phyloP scores from a whole-genome alignment of 2,329 filamentous ascomycete genomes.

The Berkeleyomyces rouxiae region DNA sequence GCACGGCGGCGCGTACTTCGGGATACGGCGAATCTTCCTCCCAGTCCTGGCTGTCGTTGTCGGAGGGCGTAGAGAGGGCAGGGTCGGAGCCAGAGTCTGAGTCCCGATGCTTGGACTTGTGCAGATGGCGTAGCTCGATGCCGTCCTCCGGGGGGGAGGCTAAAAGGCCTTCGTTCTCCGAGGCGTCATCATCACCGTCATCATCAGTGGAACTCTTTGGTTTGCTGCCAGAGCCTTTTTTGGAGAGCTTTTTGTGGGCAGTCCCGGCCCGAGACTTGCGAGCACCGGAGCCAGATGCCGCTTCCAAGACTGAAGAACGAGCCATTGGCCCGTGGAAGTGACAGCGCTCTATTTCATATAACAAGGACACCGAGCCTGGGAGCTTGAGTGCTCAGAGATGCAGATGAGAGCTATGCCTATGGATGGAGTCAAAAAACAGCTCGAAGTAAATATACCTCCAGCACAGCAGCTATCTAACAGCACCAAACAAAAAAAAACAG shows the following conservation, averaged over 20 bases:
- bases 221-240: not conserved
- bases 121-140: slow-evolving; percentile 14
- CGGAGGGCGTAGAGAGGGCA: not conserved
- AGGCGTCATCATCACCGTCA: slow-evolving; percentile 16
- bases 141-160: slow-evolving; percentile 28
- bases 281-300: not conserved
- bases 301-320: slow-evolving; percentile 3
- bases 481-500: too few species aligned
- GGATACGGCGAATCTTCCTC: slow-evolving; percentile 47
- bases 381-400: not conserved
- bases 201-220: not conserved
- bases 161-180: slow-evolving; percentile 40
- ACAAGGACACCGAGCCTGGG: not conserved
- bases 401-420: not conserved
- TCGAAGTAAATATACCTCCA: not conserved
- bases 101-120: slow-evolving; percentile 2
- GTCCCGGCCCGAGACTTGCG: not conserved
- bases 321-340: not conserved
- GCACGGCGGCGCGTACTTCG: slow-evolving; percentile 47
- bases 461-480: too few species aligned
- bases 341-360: not conserved
- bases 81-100: slow-evolving; percentile 16
- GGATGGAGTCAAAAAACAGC: not conserved
- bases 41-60: slow-evolving; percentile 19
- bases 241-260: not conserved